Evolutionary conservation across 202 grass and related monocot species (phyloP).

Genomic region (Brachypodium distachyon): DNA sequence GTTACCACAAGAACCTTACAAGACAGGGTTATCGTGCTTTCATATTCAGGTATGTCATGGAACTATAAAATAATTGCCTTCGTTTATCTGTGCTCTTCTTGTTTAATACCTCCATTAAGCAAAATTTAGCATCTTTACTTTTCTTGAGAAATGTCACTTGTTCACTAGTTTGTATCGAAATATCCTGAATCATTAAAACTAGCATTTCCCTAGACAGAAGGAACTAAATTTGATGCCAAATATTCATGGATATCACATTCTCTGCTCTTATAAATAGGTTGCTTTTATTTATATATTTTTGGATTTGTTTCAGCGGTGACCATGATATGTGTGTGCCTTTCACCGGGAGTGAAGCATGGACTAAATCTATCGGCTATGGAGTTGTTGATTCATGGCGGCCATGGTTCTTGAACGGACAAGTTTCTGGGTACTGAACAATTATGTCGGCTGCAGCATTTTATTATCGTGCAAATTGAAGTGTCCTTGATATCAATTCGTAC

Average conservation of each 20-base stretch:
- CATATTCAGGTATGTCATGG: constrained; percentile 57
- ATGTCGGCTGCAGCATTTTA: neutral
- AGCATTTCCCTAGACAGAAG: neutral
- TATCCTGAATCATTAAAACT: neutral
- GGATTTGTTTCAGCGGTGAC: constrained; percentile 58
- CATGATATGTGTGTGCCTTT: constrained; percentile 96
- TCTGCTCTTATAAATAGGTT: neutral
- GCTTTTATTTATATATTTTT: neutral
- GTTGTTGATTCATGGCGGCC: constrained; percentile 70
- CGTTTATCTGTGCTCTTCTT: neutral
- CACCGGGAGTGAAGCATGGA: constrained; percentile 87
- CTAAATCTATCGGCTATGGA: constrained; percentile 59
- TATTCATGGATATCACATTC: neutral
- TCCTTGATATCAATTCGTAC: neutral
- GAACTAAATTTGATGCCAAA: neutral
- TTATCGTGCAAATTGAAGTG: neutral
- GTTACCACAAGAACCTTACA: constrained; percentile 89
- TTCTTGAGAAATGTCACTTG: neutral
- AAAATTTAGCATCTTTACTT: neutral
- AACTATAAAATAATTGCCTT: neutral
- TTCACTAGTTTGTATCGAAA: neutral
- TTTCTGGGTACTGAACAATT: constrained; percentile 63
- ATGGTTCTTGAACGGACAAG: constrained; percentile 60
- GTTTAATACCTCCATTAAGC: neutral
- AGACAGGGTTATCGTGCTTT: constrained; percentile 63